These are phyloP conservation scores for Xylaria sp. DNA, from an alignment of 2,329 filamentous ascomycete genomes.

Conservation along the genomic window DNA sequence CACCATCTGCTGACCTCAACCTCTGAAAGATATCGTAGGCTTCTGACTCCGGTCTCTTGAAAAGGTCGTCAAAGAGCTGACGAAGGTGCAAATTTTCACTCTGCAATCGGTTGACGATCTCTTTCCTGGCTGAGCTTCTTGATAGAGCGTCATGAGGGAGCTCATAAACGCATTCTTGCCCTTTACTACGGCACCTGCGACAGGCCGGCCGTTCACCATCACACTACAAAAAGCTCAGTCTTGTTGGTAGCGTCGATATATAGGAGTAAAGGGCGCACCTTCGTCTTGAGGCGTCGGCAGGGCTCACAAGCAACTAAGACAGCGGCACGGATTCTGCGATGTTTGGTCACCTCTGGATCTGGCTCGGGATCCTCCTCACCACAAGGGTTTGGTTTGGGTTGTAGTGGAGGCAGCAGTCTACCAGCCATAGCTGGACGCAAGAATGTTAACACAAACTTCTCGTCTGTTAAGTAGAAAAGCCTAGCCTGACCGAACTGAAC, in stretches of 20 bases:
- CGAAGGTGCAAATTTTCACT: slow-evolving; percentile 25
- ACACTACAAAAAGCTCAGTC: slow-evolving; percentile 15
- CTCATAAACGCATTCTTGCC: slow-evolving; percentile 30
- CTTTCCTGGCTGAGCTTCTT: slow-evolving; percentile 25
- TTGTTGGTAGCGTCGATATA: background rate
- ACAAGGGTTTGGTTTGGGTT: slow-evolving; percentile 21
- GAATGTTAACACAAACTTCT: background rate
- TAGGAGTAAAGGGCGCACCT: slow-evolving; percentile 5
- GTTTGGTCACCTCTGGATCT: background rate
- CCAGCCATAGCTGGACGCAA: slow-evolving; percentile 11
- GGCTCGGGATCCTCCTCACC: background rate
- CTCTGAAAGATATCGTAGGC: slow-evolving; percentile 21
- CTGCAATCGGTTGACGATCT: slow-evolving; percentile 20
- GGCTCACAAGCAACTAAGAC: slow-evolving; percentile 33
- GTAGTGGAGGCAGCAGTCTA: slow-evolving; percentile 23
- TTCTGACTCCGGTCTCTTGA: slow-evolving; percentile 21
- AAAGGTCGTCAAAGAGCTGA: slow-evolving; percentile 28
- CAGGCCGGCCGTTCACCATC: slow-evolving; percentile 33
- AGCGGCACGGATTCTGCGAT: slow-evolving; percentile 9
- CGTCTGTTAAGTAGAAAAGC: background rate
- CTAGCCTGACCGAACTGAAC: too few species aligned
- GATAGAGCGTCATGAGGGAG: slow-evolving; percentile 28
- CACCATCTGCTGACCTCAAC: slow-evolving; percentile 18
- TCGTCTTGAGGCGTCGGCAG: slow-evolving; percentile 35
- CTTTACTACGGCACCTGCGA: slow-evolving; percentile 21